Evolutionary conservation across 2,329 filamentous ascomycete genomes (phyloP).

Genomic region (Sordariomycetes sp.): DNA sequence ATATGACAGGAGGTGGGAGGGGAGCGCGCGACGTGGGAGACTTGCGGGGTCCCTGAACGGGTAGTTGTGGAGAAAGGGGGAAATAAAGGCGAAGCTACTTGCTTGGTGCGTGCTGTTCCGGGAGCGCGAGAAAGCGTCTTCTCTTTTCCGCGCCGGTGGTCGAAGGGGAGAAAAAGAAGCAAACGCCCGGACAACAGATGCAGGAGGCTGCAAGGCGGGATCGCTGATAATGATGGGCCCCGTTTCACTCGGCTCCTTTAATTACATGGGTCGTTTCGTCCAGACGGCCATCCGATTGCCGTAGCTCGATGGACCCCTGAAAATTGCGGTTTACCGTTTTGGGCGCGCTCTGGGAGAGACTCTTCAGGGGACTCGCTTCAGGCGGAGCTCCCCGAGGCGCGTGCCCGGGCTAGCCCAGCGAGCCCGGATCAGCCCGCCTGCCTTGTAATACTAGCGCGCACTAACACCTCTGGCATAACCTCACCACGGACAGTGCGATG

Average conservation of each 20-base stretch:
- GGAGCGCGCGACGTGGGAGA: background rate
- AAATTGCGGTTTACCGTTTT: background rate
- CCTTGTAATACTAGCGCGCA: background rate
- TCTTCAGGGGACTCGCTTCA: background rate
- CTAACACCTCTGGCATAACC: no score
- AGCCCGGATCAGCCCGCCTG: no score
- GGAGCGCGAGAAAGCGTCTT: background rate
- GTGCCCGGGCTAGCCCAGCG: background rate
- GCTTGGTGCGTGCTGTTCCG: background rate
- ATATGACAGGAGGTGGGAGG: background rate
- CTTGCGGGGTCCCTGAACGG: background rate
- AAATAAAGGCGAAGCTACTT: background rate
- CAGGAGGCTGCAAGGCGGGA: background rate
- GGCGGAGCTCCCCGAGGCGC: background rate
- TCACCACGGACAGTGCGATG: no score
- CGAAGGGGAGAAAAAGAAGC: background rate
- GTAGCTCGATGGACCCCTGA: background rate
- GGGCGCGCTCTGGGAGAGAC: background rate
- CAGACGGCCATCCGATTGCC: background rate
- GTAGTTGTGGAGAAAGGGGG: background rate
- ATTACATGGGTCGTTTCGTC: conserved; percentile 5
- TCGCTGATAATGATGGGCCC: background rate
- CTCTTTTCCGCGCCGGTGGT: background rate
- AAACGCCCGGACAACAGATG: background rate
- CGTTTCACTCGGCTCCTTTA: conserved; percentile 2